Percentiles rank a stretch among this genome's conserved stretches.
Evolutionary conservation across 352 stramenopile species (phyloP).

Genomic region (Thalassiosira exigua): DNA sequence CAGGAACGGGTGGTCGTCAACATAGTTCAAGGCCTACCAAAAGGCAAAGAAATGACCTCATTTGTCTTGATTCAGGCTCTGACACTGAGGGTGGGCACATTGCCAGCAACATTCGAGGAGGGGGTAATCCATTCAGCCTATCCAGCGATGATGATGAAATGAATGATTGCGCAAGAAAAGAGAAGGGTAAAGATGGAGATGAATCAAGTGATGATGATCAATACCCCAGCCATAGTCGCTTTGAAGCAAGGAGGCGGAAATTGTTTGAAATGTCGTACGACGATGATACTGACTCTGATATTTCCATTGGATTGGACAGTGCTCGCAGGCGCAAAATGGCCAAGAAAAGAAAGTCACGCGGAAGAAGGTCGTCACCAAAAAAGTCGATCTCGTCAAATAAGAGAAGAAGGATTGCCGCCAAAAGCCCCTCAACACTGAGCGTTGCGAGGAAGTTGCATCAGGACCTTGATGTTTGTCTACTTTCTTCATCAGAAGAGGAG

Average conservation of each 20-base stretch:
- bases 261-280: slow-evolving; percentile 24
- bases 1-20: slow-evolving; percentile 24
- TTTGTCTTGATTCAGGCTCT: slow-evolving; percentile 44
- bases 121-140: slow-evolving; percentile 16
- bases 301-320: slow-evolving; percentile 18
- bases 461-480: slow-evolving; percentile 16
- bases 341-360: slow-evolving; percentile 18
- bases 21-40: slow-evolving; percentile 13
- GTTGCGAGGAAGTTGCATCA: slow-evolving; percentile 15
- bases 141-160: slow-evolving; percentile 33
- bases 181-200: no score
- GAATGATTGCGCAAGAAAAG: no score
- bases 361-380: slow-evolving; percentile 5
- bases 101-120: slow-evolving; percentile 24
- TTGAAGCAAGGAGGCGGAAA: slow-evolving; percentile 25
- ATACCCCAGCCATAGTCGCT: slow-evolving; percentile 30
- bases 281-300: slow-evolving; percentile 28
- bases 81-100: slow-evolving; percentile 28
- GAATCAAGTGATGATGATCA: slow-evolving; percentile 8
- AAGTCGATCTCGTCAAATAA: no score
- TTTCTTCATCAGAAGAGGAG: slow-evolving; percentile 18
- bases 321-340: slow-evolving; percentile 1
- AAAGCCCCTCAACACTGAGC: slow-evolving; percentile 7
- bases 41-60: slow-evolving; percentile 24
- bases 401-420: neutral